Evolutionary conservation across 1,284 basidiomycete species (phyloP), one percentile per base, ranked within the genome.

Genomic region (Vanrija pseudolonga): DNA sequence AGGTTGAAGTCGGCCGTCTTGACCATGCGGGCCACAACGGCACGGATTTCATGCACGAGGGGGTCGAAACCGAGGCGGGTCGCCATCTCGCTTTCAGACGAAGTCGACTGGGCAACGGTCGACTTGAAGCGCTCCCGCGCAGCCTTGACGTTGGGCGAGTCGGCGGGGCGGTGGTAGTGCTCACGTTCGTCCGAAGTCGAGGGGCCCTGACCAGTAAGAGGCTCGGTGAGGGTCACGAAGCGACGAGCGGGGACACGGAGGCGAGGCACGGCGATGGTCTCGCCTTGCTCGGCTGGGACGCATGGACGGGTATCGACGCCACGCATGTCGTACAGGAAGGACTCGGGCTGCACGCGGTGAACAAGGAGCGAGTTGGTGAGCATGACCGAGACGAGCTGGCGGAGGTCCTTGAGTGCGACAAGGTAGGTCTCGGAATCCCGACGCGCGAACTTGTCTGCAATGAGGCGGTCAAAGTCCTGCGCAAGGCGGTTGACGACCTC

Each of bases 1-100:
- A 60, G 59, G 59, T 60, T 76, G 56, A 81, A 78, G 37, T 74
- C 65, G 0, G 67, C 72, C 52, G 71, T 72, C 59, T 82, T 81
- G 17, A 78, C 78, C 40, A 80, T 69, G 0, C 73, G 52, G 56
- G 79, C 76, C 0, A 78, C 80, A 1, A 82, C 72, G 0, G 80
- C 77, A 0, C 78, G 56, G 7, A 82, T 74, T n/a, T 60, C 59
- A 41, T 49, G 28, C 15, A 60, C 24, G 20, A 60, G 52, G 11
- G 52, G 38, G 7, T 56, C 59, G 24, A 60, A 56, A 19, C 55
- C 59, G 8, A 54, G 52, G 36, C 49, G 26, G 9, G 37, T 46
- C 0, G 59, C 59, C n/a, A 60, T 52, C 6, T 51, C 44, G 17
- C 46, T 32, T 44, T 60, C 59, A n/a, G 26, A 17, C 3, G 24